Evolutionary conservation across 2,329 filamentous ascomycete species (phyloP).

Genomic region (Phaeomoniella chlamydospora): DNA sequence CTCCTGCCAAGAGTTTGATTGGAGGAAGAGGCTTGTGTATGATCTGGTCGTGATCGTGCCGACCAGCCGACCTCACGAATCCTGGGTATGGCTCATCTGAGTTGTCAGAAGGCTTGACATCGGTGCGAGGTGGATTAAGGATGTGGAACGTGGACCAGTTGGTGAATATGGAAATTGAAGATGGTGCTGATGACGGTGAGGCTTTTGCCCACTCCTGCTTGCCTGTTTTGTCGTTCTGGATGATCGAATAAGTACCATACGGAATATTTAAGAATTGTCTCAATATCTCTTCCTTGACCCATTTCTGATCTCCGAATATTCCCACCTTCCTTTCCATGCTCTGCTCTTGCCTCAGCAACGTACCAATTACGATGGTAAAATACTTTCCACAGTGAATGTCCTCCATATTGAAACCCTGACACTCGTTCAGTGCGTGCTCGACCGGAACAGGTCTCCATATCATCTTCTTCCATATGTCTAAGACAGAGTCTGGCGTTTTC

Average conservation of each 20-base stretch:
- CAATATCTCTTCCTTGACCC: slow-evolving; percentile 22
- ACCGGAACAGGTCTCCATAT: slow-evolving; percentile 50
- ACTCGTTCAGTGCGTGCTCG: no score
- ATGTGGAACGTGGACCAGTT: no score
- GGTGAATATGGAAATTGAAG: no score
- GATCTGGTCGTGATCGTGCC: slow-evolving; percentile 73
- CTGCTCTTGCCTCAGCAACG: neutral
- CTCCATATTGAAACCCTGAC: slow-evolving; percentile 45
- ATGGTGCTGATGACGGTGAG: no score
- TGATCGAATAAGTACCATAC: no score
- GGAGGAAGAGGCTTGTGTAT: slow-evolving; percentile 46
- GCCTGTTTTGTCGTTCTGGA: no score
- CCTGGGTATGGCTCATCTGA: slow-evolving; percentile 1
- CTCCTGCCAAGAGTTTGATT: slow-evolving; percentile 54
- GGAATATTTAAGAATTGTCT: no score
- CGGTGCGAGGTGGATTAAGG: no score
- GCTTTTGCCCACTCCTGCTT: no score
- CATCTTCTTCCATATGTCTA: neutral
- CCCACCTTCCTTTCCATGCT: neutral
- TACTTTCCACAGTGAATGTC: slow-evolving; percentile 69
- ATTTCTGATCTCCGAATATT: neutral
- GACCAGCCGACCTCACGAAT: slow-evolving; percentile 57
- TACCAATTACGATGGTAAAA: slow-evolving; percentile 59
- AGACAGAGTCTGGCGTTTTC: no score
- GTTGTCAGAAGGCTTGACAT: no score